phyloP scores from a whole-genome alignment of 2,329 filamentous ascomycete species.

The Alternaria incomplexa region DNA sequence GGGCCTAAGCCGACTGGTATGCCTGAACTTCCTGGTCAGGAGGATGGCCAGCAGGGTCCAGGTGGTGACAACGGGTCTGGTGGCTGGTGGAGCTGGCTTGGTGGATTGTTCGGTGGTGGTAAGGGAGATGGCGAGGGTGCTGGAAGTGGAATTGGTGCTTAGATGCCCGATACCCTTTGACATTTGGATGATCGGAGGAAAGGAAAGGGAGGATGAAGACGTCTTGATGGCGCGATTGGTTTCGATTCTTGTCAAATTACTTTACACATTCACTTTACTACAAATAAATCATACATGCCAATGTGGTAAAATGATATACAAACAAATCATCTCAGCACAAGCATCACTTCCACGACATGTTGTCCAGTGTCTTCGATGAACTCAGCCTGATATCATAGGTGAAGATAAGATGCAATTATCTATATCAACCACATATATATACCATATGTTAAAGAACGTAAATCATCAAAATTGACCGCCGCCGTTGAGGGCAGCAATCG shows the following conservation, averaged over 20 bases:
- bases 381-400: background rate
- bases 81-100: slow-evolving; percentile 14
- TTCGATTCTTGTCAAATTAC: background rate
- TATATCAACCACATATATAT: background rate
- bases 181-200: background rate
- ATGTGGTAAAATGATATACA: background rate
- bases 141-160: background rate
- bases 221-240: background rate
- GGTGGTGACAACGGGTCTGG: slow-evolving; percentile 6
- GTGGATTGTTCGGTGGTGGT: slow-evolving; percentile 4
- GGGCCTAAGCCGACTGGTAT: slow-evolving; percentile 17
- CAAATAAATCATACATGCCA: background rate
- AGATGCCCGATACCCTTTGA: background rate
- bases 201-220: background rate
- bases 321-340: background rate
- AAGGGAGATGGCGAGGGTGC: background rate
- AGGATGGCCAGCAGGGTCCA: background rate
- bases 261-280: background rate
- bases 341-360: background rate
- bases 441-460: slow-evolving; percentile 1
- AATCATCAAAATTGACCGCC: slow-evolving; percentile 20
- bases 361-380: background rate
- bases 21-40: slow-evolving; percentile 1
- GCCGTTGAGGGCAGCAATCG: slow-evolving; percentile 38
- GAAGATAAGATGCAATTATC: background rate